phyloP scores from a whole-genome alignment of 352 stramenopile genomes.

The Pythium phragmiticola region DNA sequence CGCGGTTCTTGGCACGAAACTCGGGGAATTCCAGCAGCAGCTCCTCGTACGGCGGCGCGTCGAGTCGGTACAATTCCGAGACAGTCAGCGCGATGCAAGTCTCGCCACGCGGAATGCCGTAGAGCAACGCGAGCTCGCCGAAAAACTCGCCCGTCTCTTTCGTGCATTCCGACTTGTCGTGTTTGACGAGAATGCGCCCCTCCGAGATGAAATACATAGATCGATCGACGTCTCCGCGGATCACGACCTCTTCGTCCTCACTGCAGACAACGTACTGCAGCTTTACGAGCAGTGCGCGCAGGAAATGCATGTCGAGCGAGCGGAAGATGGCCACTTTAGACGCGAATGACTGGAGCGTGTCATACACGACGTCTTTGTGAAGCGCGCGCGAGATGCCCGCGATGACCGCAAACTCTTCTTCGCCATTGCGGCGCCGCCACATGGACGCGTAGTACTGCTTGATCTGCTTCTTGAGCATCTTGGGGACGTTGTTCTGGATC shows the following conservation, averaged over 20 bases:
- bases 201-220: constrained; percentile 80
- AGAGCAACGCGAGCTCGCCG: constrained; percentile 54
- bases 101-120: constrained; percentile 58
- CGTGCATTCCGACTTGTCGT: constrained; percentile 41
- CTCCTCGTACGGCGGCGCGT: constrained; percentile 57
- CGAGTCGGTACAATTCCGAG: constrained; percentile 67
- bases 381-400: constrained; percentile 44
- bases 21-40: constrained; percentile 66
- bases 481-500: constrained; percentile 64
- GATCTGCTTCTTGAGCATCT: constrained; percentile 62
- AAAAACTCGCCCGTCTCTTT: constrained; percentile 65
- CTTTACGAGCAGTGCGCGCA: constrained; percentile 52
- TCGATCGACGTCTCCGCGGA: constrained; percentile 69
- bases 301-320: constrained; percentile 52
- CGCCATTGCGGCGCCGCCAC: constrained; percentile 50
- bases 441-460: constrained; percentile 73
- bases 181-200: constrained; percentile 59
- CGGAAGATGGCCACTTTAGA: constrained; percentile 52
- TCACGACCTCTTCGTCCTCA: constrained; percentile 65
- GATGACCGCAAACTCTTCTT: constrained; percentile 55
- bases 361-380: constrained; percentile 60
- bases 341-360: constrained; percentile 49
- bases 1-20: constrained; percentile 53
- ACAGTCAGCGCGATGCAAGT: constrained; percentile 60
- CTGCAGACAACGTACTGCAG: constrained; percentile 66